Base-by-base conservation (phyloP, 1,139 yeast genomes). In the Diutina scorzettiae region DNA sequence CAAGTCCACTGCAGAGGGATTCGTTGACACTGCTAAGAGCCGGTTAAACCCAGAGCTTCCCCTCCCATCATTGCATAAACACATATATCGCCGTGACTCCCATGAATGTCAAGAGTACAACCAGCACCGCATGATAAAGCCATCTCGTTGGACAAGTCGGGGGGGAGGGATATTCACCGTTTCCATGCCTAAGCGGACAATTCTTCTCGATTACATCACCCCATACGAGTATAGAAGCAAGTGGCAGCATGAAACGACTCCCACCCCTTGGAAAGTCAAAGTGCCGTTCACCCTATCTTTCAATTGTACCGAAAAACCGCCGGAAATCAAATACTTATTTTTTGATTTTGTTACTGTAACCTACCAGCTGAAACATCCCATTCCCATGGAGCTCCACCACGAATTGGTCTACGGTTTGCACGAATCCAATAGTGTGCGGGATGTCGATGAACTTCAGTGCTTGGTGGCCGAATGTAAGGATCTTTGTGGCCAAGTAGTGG, bases 171-270 rank as follows among this genome's bases (percentile, higher is more conserved):
- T 56, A 23, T 48, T 51, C 16, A 43, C 63, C 36, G 47, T 48
- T 33, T 36, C 62, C 17, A 43, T 51, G 6, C 56, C 64, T 2
- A 69, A 71, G 3, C 56, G 55, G 41, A 54, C 53, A 27, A 58
- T 61, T 42, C 32, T 45, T 6, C 45, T 68, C 11, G 54, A 52
- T 20, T 67, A 66, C 46, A 57, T 66, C 21, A 59, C 66, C 3
- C 70, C 71, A 2, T 43, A 47, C 7, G 9, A 30, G 12, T 30
- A 5, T 14, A 12, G 30, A 27, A 27, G 30, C n/a, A 27, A 11
- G 5, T 27, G 30, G 30, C 25, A 32, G 7, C 25, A 18, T 4
- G 21, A 11, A 11, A 12, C 6, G 9, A 24, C 37, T 5, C 16
- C 14, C 17, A 43, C 52, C 1, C 46, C 57, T 20, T 60, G 69